Conservation (phyloP, 2,329 filamentous ascomycete genomes). For the Teratosphaeria epicoccoides region DNA sequence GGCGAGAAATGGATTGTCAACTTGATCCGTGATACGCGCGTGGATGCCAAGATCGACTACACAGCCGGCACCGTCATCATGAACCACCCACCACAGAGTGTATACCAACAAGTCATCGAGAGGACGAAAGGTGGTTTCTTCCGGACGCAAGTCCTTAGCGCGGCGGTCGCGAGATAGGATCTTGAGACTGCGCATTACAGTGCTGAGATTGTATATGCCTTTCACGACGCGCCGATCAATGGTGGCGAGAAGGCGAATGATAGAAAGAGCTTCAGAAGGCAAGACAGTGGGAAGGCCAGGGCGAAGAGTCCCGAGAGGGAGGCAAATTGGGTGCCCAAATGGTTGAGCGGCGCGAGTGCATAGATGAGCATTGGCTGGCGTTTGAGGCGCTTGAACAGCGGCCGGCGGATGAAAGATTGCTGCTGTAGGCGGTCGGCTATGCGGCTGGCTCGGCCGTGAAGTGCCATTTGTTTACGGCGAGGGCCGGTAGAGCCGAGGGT, state of each 20-base stretch:
- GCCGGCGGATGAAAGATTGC: background rate
- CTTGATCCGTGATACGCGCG: slow-evolving; percentile 90
- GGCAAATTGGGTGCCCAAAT: background rate
- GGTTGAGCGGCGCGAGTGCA: background rate
- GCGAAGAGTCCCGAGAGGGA: background rate
- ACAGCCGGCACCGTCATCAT: slow-evolving; percentile 97
- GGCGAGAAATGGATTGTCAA: slow-evolving; percentile 99
- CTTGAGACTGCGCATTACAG: background rate
- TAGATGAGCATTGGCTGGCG: background rate
- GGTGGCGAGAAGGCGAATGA: background rate
- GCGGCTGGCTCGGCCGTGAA: background rate
- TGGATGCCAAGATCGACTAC: slow-evolving; percentile 99
- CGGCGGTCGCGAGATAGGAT: slow-evolving; percentile 38
- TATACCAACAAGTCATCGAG: slow-evolving; percentile 99
- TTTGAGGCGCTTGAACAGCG: background rate
- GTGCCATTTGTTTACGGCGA: background rate
- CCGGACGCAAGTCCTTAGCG: slow-evolving; percentile 83
- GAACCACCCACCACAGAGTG: slow-evolving; percentile 97
- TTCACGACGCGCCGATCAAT: background rate
- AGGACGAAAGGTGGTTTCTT: slow-evolving; percentile 98
- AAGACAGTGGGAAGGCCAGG: background rate
- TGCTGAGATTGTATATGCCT: background rate
- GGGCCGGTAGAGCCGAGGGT: background rate
- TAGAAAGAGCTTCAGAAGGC: background rate
- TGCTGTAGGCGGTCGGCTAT: background rate